These are phyloP conservation scores for Purshia tridentata DNA, from an alignment of 306 rosid species.

Conservation along the genomic window DNA sequence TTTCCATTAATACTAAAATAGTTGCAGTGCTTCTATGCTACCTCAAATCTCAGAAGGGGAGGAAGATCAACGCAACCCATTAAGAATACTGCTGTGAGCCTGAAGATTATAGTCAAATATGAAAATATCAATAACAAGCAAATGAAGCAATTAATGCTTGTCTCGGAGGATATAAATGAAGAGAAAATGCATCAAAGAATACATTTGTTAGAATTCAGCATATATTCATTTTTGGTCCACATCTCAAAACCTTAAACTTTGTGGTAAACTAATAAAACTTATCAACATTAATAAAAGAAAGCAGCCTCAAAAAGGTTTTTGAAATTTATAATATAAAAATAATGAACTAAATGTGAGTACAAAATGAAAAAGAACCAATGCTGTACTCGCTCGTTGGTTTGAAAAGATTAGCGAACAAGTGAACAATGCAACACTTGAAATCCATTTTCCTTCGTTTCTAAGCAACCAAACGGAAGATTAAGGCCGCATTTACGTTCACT, in stretches of 20 bases:
- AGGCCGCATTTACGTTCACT: background rate
- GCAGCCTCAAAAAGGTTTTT: background rate
- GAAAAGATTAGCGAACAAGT: too few relatives aligned
- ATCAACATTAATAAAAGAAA: background rate
- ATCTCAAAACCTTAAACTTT: too few relatives aligned
- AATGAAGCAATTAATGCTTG: too few relatives aligned
- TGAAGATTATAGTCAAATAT: background rate
- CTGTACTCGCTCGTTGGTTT: too few relatives aligned
- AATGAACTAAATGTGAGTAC: background rate
- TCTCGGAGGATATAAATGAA: too few relatives aligned
- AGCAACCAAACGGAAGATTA: conserved; percentile 5
- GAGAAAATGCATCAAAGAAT: too few relatives aligned
- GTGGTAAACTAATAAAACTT: too few relatives aligned
- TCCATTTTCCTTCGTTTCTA: background rate
- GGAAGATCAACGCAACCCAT: conserved; percentile 12
- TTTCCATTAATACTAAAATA: conserved; percentile 28
- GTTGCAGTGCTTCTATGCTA: background rate
- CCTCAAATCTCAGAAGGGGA: conserved; percentile 5
- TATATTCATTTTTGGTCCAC: too few relatives aligned
- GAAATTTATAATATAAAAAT: too few relatives aligned
- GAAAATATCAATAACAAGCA: too few relatives aligned
- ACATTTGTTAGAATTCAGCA: too few relatives aligned
- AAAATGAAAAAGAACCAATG: background rate
- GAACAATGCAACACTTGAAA: too few relatives aligned
- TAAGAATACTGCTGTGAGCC: background rate